Evolutionary conservation across 1,284 basidiomycete genomes (phyloP), one percentile per base, ranked within the genome.

Genomic region (Sphaerobolus stellatus): DNA sequence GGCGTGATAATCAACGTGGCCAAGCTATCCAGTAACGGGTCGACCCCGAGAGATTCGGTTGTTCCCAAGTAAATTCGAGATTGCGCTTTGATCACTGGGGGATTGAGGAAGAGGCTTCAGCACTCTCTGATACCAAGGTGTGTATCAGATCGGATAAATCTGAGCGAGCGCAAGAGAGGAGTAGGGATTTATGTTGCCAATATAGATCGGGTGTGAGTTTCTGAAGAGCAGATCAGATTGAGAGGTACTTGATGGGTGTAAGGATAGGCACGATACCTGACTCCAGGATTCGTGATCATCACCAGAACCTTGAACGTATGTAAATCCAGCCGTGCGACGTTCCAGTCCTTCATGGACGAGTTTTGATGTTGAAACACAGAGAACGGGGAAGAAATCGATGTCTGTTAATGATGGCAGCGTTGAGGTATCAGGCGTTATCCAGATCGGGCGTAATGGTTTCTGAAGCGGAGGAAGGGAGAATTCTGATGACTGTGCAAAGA

Each of bases 211-310:
- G 90, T 0, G 84, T 88, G 52, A 94, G 71, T 1, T 90, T 90
- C 79, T 87, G 61, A 2, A 33, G 27, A 44, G 7, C 30, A 47
- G 24, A n/a, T n/a, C n/a, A n/a, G 14, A 36, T 46, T 31, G 24
- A 40, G 14, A 56, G 20, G 36, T 22, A 49, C 22, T 56, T 46
- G 13, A 46, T 25, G 41, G 33, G 31, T 27, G 11, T 40, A 29
- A 47, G 27, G 41, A n/a, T n/a, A 20, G 22, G 38, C 29, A 45
- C 28, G 7, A 34, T 41, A 88, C 88, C 81, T 81, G 80, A 36
- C 88, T 82, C 92, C 92, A 94, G 7, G 87, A 73, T 66, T 94
- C 92, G 63, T 94, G 91, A 63, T 94, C 92, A 63, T 94, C 92
- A 0, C 92, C 92, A 0, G 89, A 90, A 2, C 93, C 93, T 68